Evolutionary conservation across 2,329 filamentous ascomycete genomes (phyloP), one percentile per base, ranked within the genome.

Genomic region (Colletotrichum sansevieriae): DNA sequence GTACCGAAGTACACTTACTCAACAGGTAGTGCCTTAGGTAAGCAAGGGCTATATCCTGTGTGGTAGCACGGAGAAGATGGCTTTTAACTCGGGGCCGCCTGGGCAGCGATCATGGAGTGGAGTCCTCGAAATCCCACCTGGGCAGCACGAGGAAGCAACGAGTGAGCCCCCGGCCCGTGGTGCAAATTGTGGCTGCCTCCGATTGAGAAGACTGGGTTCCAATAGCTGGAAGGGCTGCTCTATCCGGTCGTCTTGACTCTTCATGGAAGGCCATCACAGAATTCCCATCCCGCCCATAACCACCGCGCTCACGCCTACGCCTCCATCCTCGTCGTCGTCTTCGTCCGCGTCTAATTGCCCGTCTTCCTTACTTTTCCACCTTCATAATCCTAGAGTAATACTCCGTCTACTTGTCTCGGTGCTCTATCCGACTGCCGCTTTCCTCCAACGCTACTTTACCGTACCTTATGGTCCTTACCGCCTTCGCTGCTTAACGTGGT

Each of bases 41-140:
- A 29, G 29, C 29, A 29, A 7, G 29, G 29, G 29, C 4, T 22
- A 9, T 8, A 8, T 29, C 29, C 9, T 29, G 7, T 8, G 29
- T 29, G 7, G 29, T 29, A 29, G 29, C 29, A 29, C 29, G 8
- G 29, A 29, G 29, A 29, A 29, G 29, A 8, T 29, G 7, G 29
- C 29, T 29, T 29, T 8, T 29, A 29, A 29, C 25, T 29, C 25
- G 25, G 25, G 25, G 4, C 25, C 5, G 25, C 25, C 25, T 29
- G 25, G 18, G 18, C 18, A 25, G 25, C 25, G 25, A 29, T 29
- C 5, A 7, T 29, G 25, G 25, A 29, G 25, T 59, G 56, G 56
- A 43, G 56, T 35, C 56, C 41, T 46, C n/a, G 25, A 37, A 46
- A 47, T 22, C 56, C 56, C 56, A 59, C 56, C 43, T 35, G 56